These are phyloP conservation scores for Schwanniomyces etchellsii DNA, from an alignment of 1,139 yeast genomes.

Conservation along the genomic window DNA sequence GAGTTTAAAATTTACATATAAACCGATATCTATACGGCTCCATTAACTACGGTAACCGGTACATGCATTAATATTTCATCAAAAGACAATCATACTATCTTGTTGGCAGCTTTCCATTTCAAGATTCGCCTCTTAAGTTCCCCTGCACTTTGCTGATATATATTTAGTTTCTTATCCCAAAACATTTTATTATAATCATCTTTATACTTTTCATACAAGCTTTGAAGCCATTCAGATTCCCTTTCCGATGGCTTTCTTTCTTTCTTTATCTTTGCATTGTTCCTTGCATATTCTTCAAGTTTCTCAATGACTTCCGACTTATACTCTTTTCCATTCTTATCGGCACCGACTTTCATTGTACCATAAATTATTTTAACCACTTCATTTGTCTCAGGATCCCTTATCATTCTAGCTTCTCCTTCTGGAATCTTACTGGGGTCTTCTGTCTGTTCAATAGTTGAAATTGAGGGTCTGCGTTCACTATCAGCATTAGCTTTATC, in stretches of 20 bases:
- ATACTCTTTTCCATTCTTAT: conserved; percentile 12
- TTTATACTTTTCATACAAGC: conserved; percentile 71
- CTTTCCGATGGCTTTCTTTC: conserved; percentile 63
- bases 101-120: conserved; percentile 57
- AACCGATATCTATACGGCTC: not conserved
- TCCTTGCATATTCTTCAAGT: conserved; percentile 61
- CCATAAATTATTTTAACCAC: conserved; percentile 71
- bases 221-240: conserved; percentile 68
- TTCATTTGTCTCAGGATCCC: conserved; percentile 65
- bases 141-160: conserved; percentile 80
- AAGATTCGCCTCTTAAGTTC: conserved; percentile 64
- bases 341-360: conserved; percentile 31
- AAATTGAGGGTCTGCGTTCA: conserved; percentile 21
- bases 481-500: conserved; percentile 13
- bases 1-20: conserved; percentile 12
- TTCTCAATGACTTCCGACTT: conserved; percentile 55
- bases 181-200: conserved; percentile 87
- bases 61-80: no score
- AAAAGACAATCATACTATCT: conserved; percentile 11
- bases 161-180: conserved; percentile 83
- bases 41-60: conserved; percentile 1
- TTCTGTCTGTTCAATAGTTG: conserved; percentile 36
- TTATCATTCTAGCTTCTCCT: conserved; percentile 78
- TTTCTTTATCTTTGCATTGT: conserved; percentile 38
- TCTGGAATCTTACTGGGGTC: conserved; percentile 59